Base-by-base conservation (phyloP, 176 grass and related monocot genomes). In the Bonia amplexicaulis region DNA sequence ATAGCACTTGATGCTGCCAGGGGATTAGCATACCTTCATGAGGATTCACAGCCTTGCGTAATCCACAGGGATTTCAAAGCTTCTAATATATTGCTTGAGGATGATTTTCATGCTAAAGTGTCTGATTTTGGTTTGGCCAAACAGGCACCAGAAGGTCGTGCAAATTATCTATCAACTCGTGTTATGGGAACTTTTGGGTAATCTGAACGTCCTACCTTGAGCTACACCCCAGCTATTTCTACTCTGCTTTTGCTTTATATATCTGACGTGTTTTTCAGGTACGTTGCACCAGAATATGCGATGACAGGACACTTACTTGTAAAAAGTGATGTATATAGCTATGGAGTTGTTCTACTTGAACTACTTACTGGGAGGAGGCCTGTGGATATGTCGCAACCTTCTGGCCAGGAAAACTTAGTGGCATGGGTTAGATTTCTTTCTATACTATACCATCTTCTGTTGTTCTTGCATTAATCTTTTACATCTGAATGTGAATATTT, bases 161-260 rank as follows among this genome's bases (percentile, higher is more conserved):
- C 82, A 41, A 96, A 99, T 91, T 95, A 94, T 88, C 90, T 99
- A 78, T 99, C 97, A 16, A 99, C 97, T 61, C 97, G 97, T 88
- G 97, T 99, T 4, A 99, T 99, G 97, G 97, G 97, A 82, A 99
- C 97, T 78, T 99, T 99, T 66, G 97, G 97, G 97, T 99, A 93
- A 90, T 79, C 16, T 69, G 48, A 71, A 42, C 78, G 48, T 73
- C 35, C 42, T 59, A 62, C 69, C 2, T 84, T 84, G 47, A 22
- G 16, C 51, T 68, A 62, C 40, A 17, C 41, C 17, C 65, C 53
- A 64, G 22, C 44, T 80, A 63, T 76, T 63, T 80, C 51, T 80
- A 15, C 22, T 80, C 70, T 80, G 6, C 82, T 70, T 63, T 75
- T 90, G 75, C 35, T 74, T 84, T 49, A 87, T 82, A 55, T 47